Conservation (phyloP, 2,329 filamentous ascomycete genomes). For the Furcasterigmium furcatum region DNA sequence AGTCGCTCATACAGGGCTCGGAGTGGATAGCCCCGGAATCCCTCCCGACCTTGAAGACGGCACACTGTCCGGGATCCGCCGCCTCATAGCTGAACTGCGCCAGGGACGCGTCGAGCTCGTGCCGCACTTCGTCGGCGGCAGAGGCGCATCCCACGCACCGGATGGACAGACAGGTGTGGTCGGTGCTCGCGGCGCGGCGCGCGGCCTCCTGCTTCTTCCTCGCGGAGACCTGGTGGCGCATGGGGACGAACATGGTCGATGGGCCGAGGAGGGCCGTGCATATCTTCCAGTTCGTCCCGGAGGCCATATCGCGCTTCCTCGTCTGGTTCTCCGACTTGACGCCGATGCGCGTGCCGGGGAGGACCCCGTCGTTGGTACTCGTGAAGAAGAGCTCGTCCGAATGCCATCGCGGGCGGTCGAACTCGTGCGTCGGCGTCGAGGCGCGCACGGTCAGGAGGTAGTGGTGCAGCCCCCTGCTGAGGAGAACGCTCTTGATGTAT, state of each 20-base stretch:
- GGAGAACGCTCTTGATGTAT: conserved; percentile 34
- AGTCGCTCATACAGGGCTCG: conserved; percentile 28
- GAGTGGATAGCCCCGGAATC: conserved; percentile 38
- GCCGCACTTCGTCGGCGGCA: conserved; percentile 33
- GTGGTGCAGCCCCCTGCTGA: conserved; percentile 27
- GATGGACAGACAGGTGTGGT: conserved; percentile 37
- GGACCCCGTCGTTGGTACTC: conserved; percentile 11
- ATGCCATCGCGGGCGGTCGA: conserved; percentile 43
- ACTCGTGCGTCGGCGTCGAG: conserved; percentile 36
- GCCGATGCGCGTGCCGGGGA: conserved; percentile 5
- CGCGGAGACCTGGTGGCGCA: conserved; percentile 22
- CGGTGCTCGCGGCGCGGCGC: conserved; percentile 19
- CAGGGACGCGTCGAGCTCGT: conserved; percentile 25
- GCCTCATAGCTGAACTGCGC: conserved; percentile 14
- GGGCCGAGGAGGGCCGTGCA: conserved; percentile 43
- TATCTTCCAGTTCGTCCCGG: conserved; percentile 42
- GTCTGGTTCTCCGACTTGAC: background rate
- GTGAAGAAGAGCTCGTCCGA: conserved; percentile 45
- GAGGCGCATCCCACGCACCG: conserved; percentile 40
- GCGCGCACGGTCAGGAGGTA: conserved; percentile 48
- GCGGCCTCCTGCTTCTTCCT: conserved; percentile 24
- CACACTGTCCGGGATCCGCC: conserved; percentile 27
- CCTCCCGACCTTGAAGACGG: conserved; percentile 38
- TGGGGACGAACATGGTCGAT: conserved; percentile 38
- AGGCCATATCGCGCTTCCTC: background rate